Percentiles rank a stretch among this genome's conserved stretches.
Evolutionary conservation across 257 asterid genomes (phyloP).

Genomic region (Solanum piurae): DNA sequence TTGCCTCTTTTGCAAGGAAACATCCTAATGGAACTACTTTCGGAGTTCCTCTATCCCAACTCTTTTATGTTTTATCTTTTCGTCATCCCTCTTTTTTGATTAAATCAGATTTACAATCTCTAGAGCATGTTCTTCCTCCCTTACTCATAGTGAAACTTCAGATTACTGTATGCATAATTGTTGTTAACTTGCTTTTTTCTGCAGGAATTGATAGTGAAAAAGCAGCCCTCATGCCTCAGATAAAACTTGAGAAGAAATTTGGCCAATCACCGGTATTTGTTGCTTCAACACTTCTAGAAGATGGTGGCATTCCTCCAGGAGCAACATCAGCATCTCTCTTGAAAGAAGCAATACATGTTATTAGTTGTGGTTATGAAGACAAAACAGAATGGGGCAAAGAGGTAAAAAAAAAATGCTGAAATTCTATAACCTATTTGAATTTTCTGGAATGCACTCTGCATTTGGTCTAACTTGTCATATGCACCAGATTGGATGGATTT

Average conservation of each 20-base stretch:
- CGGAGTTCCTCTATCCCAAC: neutral
- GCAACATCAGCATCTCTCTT: constrained; percentile 89
- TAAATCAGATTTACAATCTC: neutral
- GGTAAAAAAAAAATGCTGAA: constrained; percentile 24
- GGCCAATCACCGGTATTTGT: constrained; percentile 93
- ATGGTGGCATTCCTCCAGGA: constrained; percentile 82
- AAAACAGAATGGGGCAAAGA: constrained; percentile 99
- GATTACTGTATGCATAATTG: neutral
- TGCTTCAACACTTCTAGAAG: constrained; percentile 79
- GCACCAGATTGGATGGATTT: constrained; percentile 89
- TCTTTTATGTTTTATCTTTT: neutral
- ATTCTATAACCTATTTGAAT: neutral
- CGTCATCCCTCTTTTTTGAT: neutral
- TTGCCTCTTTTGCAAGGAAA: neutral
- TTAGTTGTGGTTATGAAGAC: constrained; percentile 94
- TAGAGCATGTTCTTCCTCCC: neutral
- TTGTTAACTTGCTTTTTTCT: neutral
- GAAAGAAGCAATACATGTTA: constrained; percentile 97
- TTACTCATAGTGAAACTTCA: neutral
- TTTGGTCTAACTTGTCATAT: neutral
- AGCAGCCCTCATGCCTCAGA: constrained; percentile 74
- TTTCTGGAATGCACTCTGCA: neutral
- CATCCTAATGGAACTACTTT: neutral
- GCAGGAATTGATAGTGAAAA: constrained; percentile 81
- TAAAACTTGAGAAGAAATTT: constrained; percentile 75